Base-by-base conservation (phyloP, 192 early-diverging fungal species). In the Ambispora gerdemannii region DNA sequence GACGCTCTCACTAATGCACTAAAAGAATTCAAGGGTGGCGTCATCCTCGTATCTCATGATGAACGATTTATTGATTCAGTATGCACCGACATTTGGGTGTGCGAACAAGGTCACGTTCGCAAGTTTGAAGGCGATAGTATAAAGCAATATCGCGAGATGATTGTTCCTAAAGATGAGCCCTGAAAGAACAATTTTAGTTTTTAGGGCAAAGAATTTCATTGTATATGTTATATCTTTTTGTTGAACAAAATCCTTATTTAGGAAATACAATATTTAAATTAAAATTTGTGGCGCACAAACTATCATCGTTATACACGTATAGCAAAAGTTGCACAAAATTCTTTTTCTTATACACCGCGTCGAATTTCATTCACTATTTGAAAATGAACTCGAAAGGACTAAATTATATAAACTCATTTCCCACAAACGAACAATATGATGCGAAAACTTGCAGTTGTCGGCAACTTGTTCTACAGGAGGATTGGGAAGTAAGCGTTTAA, bases 11-110 rank as follows among this genome's bases (percentile, higher is more conserved):
- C 91, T 32, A 83, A 82, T 13, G 95, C 97, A 27, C 79, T 98
- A 69, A 87, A 84, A 47, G 86, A 85, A 68, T 99, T 95, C 77
- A 85, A 89, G 67, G 97, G 97, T 71, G 97, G 95, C 38, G 91
- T 99, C 15, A 90, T 95, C 55, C 86, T 99, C 65, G 96, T 99
- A 50, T 93, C 91, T 63, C 97, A 98, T 89, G 96, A 98, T 81
- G 95, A 98, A 78, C 85, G 97, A 32, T 90, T 99, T 72, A 98
- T 99, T 60, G 86, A 85, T 73, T 80, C 84, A 13, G 88, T 92
- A n/a, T 90, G 90, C 80, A 87, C 81, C 19, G 91, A 94, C 70
- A 84, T 94, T 63, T 99, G 97, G 97, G 88, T 98, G 15, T 99
- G 97, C 77, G 88, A 91, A 31, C 83, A 84, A 56, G 87, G 91